These are phyloP conservation scores for Fusarium foetens DNA, from an alignment of 2,329 filamentous ascomycete species.

Conservation along the genomic window DNA sequence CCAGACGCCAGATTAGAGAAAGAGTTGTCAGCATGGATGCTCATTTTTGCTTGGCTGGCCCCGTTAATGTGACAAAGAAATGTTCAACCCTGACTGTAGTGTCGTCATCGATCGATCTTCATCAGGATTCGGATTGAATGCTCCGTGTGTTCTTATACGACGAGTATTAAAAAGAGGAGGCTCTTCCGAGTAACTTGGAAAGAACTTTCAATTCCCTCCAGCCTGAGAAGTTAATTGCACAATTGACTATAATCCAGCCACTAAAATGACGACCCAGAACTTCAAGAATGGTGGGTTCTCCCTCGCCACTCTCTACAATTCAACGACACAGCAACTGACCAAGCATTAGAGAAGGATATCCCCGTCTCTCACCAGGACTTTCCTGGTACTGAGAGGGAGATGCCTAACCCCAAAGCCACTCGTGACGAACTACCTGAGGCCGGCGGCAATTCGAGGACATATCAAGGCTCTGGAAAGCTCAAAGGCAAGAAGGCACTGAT, in stretches of 20 bases:
- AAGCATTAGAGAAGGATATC: conserved; percentile 50
- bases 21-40: not conserved
- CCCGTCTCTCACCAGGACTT: conserved; percentile 46
- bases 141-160: conserved; percentile 16
- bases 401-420: conserved; percentile 58
- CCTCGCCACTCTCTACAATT: not conserved
- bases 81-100: conserved; percentile 21
- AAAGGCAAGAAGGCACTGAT: conserved; percentile 80
- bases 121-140: conserved; percentile 33
- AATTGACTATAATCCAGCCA: not conserved
- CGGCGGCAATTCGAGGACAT: conserved; percentile 74
- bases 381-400: conserved; percentile 44
- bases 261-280: conserved; percentile 38
- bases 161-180: conserved; percentile 20
- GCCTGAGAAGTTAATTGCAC: not conserved
- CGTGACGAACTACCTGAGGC: conserved; percentile 74
- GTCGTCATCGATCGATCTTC: conserved; percentile 44
- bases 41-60: conserved; percentile 22
- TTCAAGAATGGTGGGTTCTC: conserved; percentile 35
- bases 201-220: not conserved
- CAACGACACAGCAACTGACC: not conserved
- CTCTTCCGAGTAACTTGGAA: not conserved
- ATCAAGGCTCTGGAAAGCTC: conserved; percentile 81
- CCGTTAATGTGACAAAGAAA: conserved; percentile 36
- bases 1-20: not conserved